These are phyloP conservation scores for Sphagnum fallax DNA, from an alignment of 228 moss, liverwort and hornwort species.

Conservation along the genomic window DNA sequence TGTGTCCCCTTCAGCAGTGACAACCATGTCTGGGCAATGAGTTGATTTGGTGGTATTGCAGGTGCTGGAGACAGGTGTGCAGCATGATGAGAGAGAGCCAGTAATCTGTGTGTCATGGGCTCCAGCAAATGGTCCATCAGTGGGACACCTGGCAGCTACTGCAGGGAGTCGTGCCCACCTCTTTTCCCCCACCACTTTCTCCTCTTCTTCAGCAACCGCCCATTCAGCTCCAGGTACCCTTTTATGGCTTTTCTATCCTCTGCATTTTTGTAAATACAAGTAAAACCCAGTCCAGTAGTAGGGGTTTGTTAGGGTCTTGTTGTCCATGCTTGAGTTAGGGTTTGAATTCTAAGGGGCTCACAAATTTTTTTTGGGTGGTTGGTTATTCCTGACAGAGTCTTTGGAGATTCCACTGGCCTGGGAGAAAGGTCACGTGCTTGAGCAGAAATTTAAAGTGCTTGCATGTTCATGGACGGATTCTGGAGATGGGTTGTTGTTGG, in stretches of 20 bases:
- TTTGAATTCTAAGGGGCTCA: too few relatives aligned
- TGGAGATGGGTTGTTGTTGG: slow-evolving; percentile 84
- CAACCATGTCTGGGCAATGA: too few relatives aligned
- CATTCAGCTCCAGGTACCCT: slow-evolving; percentile 26
- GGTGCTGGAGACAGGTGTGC: slow-evolving; percentile 48
- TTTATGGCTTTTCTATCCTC: background rate
- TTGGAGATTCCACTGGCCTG: slow-evolving; percentile 86
- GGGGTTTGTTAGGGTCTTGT: too few relatives aligned
- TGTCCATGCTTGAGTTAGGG: too few relatives aligned
- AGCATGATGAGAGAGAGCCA: slow-evolving; percentile 20
- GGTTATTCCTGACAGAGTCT: slow-evolving; percentile 3
- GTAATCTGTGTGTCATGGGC: slow-evolving; percentile 85
- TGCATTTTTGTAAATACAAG: background rate
- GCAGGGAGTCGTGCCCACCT: slow-evolving; percentile 52
- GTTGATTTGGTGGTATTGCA: slow-evolving; percentile 5
- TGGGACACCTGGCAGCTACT: slow-evolving; percentile 72
- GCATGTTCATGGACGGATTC: slow-evolving; percentile 89
- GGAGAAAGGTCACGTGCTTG: slow-evolving; percentile 64
- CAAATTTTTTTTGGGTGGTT: too few relatives aligned
- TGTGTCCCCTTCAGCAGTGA: too few relatives aligned
- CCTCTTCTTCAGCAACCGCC: slow-evolving; percentile 12
- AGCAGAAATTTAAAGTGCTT: slow-evolving; percentile 58
- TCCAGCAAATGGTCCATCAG: slow-evolving; percentile 50
- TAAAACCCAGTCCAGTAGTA: too few relatives aligned
- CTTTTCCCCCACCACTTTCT: slow-evolving; percentile 39